Conservation (phyloP, 345 rosid genomes). For the Euclidium syriacum region DNA sequence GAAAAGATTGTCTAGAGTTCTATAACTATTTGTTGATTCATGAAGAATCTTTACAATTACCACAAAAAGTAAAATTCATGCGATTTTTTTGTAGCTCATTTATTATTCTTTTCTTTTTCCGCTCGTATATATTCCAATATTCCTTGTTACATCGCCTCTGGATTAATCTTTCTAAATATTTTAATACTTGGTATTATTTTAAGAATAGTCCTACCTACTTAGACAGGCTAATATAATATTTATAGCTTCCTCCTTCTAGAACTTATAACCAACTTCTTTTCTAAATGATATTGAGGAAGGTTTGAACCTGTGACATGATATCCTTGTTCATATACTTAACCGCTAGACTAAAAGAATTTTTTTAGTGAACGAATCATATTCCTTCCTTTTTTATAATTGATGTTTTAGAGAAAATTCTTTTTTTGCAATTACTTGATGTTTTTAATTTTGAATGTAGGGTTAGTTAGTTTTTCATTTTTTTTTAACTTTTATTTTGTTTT, state of each 20-base stretch:
- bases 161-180: slow-evolving; percentile 9
- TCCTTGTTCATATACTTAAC: no score
- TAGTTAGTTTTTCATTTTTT: no score
- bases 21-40: background rate
- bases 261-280: background rate
- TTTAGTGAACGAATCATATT: no score
- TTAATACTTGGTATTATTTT: background rate
- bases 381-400: no score
- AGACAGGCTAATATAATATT: no score
- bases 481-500: no score
- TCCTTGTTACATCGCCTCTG: slow-evolving; percentile 10
- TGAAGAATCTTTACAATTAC: slow-evolving; percentile 15
- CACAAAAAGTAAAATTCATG: slow-evolving; percentile 11
- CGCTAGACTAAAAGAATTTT: no score
- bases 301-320: no score
- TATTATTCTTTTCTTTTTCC: background rate
- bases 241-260: no score
- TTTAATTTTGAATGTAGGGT: no score
- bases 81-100: background rate
- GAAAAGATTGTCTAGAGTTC: background rate
- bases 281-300: background rate
- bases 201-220: background rate
- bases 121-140: background rate
- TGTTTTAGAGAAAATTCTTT: no score
- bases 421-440: no score